Percentiles rank a stretch among this genome's conserved stretches.
phyloP scores from a whole-genome alignment of 345 rosid species.

The Adansonia digitata region DNA sequence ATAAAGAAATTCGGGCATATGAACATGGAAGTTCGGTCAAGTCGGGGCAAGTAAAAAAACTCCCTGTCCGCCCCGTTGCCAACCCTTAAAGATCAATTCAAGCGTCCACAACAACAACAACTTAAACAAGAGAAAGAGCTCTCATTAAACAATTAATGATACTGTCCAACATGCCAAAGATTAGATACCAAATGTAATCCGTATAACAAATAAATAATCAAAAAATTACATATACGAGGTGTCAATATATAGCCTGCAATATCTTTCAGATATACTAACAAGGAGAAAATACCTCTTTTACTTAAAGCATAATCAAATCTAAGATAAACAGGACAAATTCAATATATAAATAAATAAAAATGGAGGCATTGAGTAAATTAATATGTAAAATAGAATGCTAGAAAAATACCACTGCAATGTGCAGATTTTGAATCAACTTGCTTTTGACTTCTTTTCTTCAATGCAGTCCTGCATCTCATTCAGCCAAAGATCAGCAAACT shows the following conservation, averaged over 20 bases:
- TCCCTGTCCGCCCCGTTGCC: no score
- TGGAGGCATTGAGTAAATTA: slow-evolving; percentile 7
- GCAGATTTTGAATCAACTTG: slow-evolving; percentile 13
- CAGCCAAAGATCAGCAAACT: slow-evolving; percentile 89
- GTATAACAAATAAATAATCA: background rate
- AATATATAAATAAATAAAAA: background rate
- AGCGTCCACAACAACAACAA: background rate
- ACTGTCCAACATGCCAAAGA: background rate
- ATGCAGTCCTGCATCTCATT: slow-evolving; percentile 62
- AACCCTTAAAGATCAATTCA: background rate
- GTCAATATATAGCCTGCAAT: background rate
- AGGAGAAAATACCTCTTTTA: background rate
- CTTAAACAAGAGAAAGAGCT: background rate
- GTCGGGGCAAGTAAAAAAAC: no score
- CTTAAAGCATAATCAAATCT: background rate
- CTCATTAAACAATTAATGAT: background rate
- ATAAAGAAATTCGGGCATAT: no score
- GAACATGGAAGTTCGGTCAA: no score
- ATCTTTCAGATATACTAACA: background rate
- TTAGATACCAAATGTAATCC: background rate
- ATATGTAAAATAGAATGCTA: background rate
- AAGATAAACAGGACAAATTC: background rate
- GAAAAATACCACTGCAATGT: background rate
- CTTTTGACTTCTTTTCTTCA: slow-evolving; percentile 17
- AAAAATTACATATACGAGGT: background rate